Evolutionary conservation across 306 rosid genomes (phyloP).

Genomic region (Acacia crassicarpa): DNA sequence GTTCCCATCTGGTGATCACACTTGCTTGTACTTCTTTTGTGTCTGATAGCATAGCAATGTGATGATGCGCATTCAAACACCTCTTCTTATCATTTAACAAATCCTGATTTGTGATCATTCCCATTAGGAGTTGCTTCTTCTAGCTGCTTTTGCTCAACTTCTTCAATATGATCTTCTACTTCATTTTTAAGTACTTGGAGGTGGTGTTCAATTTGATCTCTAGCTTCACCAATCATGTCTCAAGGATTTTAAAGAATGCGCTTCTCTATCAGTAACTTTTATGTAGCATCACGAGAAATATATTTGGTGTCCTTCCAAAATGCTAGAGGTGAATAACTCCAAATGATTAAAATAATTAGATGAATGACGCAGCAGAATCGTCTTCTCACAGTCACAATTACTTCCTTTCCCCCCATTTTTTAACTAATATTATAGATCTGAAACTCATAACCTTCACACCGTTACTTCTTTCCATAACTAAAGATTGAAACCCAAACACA

Average conservation of each 20-base stretch:
- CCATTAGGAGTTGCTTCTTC: not conserved
- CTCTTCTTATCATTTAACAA: not conserved
- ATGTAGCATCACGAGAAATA: too few relatives aligned
- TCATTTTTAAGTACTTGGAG: not conserved
- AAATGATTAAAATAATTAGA: too few relatives aligned
- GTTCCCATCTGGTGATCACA: slow-evolving; percentile 26
- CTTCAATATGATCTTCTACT: not conserved
- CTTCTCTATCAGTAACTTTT: not conserved
- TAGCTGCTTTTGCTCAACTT: slow-evolving; percentile 7
- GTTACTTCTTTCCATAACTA: too few relatives aligned
- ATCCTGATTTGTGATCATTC: not conserved
- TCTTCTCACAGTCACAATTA: too few relatives aligned
- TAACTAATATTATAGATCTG: too few relatives aligned
- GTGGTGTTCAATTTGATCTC: slow-evolving; percentile 4
- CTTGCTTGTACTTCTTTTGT: slow-evolving; percentile 23
- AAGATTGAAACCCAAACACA: too few relatives aligned
- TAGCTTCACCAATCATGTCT: not conserved
- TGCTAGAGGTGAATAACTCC: too few relatives aligned
- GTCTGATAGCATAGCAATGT: not conserved
- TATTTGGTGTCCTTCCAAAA: too few relatives aligned
- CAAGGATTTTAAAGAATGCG: not conserved
- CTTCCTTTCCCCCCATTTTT: too few relatives aligned
- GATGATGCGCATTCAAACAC: not conserved
- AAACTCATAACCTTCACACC: too few relatives aligned
- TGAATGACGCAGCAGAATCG: too few relatives aligned